phyloP scores from a whole-genome alignment of 2,329 filamentous ascomycete genomes.

The Phialophora chinensis region DNA sequence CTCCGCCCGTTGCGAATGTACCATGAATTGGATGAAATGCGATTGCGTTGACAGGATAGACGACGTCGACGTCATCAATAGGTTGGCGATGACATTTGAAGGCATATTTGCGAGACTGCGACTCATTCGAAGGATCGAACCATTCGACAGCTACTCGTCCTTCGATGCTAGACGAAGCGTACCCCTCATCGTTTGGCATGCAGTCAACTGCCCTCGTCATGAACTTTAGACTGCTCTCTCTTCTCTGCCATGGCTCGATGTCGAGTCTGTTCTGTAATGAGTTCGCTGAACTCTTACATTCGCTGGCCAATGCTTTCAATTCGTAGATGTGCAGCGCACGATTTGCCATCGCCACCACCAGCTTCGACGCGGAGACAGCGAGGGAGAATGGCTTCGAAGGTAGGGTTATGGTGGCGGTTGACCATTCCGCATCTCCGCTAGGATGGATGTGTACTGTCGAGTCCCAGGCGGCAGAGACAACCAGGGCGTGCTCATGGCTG shows the following conservation, averaged over 20 bases:
- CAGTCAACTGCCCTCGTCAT: constrained; percentile 91
- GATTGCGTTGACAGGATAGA: constrained; percentile 89
- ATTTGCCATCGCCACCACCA: constrained; percentile 94
- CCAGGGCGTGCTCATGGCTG: constrained; percentile 73
- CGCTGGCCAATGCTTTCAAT: constrained; percentile 67
- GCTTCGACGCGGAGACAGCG: constrained; percentile 76
- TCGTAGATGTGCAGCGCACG: constrained; percentile 96
- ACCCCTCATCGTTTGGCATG: constrained; percentile 96
- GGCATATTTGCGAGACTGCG: constrained; percentile 91
- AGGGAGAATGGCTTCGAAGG: constrained; percentile 90
- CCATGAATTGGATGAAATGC: constrained; percentile 83
- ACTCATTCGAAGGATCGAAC: constrained; percentile 89
- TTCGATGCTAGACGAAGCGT: constrained; percentile 90
- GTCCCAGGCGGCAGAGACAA: constrained; percentile 94
- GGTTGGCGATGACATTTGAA: constrained; percentile 97
- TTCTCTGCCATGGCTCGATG: constrained; percentile 85
- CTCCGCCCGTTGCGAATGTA: constrained; percentile 87
- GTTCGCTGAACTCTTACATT: constrained; percentile 57
- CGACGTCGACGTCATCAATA: constrained; percentile 72
- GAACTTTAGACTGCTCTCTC: constrained; percentile 94
- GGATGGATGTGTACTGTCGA: constrained; percentile 85
- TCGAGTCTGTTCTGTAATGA: constrained; percentile 52
- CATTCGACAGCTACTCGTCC: constrained; percentile 96
- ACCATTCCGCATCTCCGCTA: constrained; percentile 53
- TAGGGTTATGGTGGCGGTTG: constrained; percentile 70